Conservation (phyloP, 2,329 filamentous ascomycete species). For the Bisporella sp. region DNA sequence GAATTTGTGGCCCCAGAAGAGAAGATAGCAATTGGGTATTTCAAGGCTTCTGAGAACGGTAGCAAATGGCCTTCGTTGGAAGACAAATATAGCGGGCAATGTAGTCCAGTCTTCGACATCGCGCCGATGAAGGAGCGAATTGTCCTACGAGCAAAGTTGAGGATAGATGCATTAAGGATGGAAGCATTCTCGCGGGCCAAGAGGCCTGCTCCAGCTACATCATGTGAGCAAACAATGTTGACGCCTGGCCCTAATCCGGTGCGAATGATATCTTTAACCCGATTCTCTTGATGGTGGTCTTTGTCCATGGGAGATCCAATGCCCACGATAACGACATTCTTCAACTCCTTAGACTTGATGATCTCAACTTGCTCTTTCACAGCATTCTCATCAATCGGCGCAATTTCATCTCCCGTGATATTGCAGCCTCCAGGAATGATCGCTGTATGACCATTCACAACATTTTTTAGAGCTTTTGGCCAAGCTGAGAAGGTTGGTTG, state of each 20-base stretch:
- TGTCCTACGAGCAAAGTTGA: constrained; percentile 47
- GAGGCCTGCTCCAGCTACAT: constrained; percentile 37
- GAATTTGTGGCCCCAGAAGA: constrained; percentile 56
- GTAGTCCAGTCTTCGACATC: constrained; percentile 41
- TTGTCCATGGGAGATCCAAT: constrained; percentile 51
- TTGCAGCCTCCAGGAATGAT: constrained; percentile 40
- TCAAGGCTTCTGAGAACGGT: constrained; percentile 42
- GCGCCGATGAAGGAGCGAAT: constrained; percentile 47
- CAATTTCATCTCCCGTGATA: constrained; percentile 31
- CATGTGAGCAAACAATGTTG: constrained; percentile 42
- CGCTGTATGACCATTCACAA: constrained; percentile 39
- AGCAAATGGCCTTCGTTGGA: constrained; percentile 57
- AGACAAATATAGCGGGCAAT: constrained; percentile 39
- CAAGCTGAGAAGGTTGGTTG: constrained; percentile 41
- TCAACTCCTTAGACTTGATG: constrained; percentile 26
- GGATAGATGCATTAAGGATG: constrained; percentile 55
- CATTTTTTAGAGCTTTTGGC: constrained; percentile 33
- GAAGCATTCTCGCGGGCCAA: constrained; percentile 57
- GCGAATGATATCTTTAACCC: constrained; percentile 38
- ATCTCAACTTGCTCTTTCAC: constrained; percentile 10
- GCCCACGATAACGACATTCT: constrained; percentile 44
- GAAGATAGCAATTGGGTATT: constrained; percentile 54
- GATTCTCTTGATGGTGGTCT: constrained; percentile 41
- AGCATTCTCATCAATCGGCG: constrained; percentile 32
- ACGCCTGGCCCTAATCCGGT: constrained; percentile 35